phyloP scores from a whole-genome alignment of 2,329 filamentous ascomycete genomes.

The Ophiostoma triangulosporum region DNA sequence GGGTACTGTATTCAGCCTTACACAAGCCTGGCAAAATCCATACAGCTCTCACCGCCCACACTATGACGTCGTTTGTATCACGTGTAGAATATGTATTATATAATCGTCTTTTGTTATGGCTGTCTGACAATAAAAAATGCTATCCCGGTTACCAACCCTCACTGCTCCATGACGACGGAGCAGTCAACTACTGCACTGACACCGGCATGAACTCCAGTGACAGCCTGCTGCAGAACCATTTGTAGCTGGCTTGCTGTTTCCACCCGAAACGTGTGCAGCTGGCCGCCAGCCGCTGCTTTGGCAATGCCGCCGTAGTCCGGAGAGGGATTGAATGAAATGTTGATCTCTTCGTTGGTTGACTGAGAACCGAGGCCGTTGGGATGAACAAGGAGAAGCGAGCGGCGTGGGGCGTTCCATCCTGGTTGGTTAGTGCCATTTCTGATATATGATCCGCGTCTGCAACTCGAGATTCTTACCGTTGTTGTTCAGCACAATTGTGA shows the following conservation, averaged over 20 bases:
- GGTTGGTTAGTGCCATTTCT: background rate
- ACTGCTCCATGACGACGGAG: conserved; percentile 30
- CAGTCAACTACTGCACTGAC: conserved; percentile 40
- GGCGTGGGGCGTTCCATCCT: conserved; percentile 48
- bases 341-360: conserved; percentile 47
- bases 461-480: conserved; percentile 25
- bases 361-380: conserved; percentile 40
- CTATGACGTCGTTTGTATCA: background rate
- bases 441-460: background rate
- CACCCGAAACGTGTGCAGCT: conserved; percentile 35
- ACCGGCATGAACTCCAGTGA: conserved; percentile 36
- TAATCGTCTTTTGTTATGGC: too few species aligned
- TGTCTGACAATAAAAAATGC: too few species aligned
- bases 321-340: conserved; percentile 44
- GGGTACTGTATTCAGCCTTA: background rate
- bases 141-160: too few species aligned
- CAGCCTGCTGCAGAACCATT: conserved; percentile 33
- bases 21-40: background rate
- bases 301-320: conserved; percentile 49
- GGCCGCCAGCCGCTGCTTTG: conserved; percentile 43
- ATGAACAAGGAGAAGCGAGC: conserved; percentile 43
- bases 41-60: background rate
- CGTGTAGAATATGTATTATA: background rate
- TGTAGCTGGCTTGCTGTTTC: conserved; percentile 34
- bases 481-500: conserved; percentile 38